Evolutionary conservation across 1,284 basidiomycete species (phyloP).

Genomic region (Pholiota adiposa): DNA sequence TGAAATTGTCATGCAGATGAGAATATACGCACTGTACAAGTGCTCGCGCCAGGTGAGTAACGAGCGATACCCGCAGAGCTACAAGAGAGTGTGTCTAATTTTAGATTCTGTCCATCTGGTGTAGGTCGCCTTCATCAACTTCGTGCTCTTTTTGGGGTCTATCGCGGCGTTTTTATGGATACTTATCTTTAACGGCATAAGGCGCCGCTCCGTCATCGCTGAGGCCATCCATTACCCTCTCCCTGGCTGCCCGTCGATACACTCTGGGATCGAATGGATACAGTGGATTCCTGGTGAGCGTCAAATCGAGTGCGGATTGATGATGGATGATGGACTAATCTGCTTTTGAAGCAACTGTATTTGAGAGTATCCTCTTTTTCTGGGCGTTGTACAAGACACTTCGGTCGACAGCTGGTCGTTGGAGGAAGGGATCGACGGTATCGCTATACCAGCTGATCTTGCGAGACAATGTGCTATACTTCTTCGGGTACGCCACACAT

Average conservation of each 20-base stretch:
- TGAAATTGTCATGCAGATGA: slow-evolving; percentile 44
- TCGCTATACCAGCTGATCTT: slow-evolving; percentile 36
- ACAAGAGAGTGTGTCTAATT: too few relatives aligned
- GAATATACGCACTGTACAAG: slow-evolving; percentile 40
- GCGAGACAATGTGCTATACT: slow-evolving; percentile 44
- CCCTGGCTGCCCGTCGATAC: slow-evolving; percentile 11
- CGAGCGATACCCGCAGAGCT: background rate
- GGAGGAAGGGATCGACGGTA: slow-evolving; percentile 22
- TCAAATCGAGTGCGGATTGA: background rate
- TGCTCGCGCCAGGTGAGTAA: background rate
- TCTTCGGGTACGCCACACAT: slow-evolving; percentile 37
- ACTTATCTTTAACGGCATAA: slow-evolving; percentile 4
- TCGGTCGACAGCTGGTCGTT: slow-evolving; percentile 25
- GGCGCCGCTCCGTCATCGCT: background rate
- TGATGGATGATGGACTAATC: background rate
- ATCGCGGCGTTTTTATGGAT: slow-evolving; percentile 10
- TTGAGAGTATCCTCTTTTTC: slow-evolving; percentile 35
- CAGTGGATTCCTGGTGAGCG: slow-evolving; percentile 16
- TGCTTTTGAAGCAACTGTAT: slow-evolving; percentile 35
- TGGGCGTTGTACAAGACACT: slow-evolving; percentile 41
- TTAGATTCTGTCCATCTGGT: background rate
- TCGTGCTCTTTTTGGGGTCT: slow-evolving; percentile 7
- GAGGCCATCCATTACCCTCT: slow-evolving; percentile 7
- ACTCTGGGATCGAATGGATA: slow-evolving; percentile 12
- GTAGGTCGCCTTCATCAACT: slow-evolving; percentile 13